Evolutionary conservation across 2,329 filamentous ascomycete genomes (phyloP).

Genomic region (Fusarium brevicatenulatum): DNA sequence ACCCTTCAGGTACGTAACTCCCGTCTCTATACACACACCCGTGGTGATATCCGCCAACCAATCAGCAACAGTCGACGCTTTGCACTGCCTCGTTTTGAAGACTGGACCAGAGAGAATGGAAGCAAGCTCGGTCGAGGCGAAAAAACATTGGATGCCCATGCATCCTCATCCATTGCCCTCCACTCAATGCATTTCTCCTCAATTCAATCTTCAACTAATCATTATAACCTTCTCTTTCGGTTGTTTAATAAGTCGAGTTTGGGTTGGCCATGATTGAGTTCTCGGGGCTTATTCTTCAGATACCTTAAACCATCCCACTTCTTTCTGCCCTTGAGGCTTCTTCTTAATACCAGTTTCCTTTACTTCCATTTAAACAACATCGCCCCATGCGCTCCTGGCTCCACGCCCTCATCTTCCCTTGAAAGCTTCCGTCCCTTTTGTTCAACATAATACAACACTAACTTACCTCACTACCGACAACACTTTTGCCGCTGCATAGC

Average conservation of each 20-base stretch:
- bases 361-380: constrained; percentile 23
- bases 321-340: constrained; percentile 11
- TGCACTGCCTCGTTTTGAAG: constrained; percentile 39
- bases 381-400: constrained; percentile 34
- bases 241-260: neutral
- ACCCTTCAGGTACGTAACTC: neutral
- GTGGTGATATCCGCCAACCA: constrained; percentile 8
- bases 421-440: constrained; percentile 31
- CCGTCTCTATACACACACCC: constrained; percentile 1
- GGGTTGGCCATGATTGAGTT: constrained; percentile 14
- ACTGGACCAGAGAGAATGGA: neutral
- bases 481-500: constrained; percentile 39
- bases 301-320: constrained; percentile 5
- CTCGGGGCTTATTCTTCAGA: neutral
- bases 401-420: constrained; percentile 39
- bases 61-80: constrained; percentile 16
- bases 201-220: constrained; percentile 10
- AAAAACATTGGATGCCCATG: constrained; percentile 14
- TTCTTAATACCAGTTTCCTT: constrained; percentile 18
- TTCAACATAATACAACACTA: constrained; percentile 22
- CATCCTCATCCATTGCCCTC: neutral
- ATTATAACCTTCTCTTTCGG: constrained; percentile 9
- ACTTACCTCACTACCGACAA: constrained; percentile 7
- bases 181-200: constrained; percentile 24
- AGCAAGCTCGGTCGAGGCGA: constrained; percentile 19